phyloP scores from a whole-genome alignment of 2,329 filamentous ascomycete genomes.

The Mycosphaerelloides madeirae region DNA sequence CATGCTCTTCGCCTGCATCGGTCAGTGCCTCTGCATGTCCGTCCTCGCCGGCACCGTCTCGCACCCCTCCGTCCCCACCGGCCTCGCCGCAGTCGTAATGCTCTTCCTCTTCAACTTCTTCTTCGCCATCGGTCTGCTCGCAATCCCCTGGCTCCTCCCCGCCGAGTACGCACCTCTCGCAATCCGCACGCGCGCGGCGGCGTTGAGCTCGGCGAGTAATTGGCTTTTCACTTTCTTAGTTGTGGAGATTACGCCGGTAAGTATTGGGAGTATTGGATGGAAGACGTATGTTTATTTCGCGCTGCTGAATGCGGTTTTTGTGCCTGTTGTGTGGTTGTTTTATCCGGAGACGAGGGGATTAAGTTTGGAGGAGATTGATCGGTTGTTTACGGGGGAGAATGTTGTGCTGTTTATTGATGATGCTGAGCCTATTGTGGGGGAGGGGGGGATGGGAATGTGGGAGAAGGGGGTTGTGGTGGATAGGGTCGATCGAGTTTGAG shows the following conservation, averaged over 20 bases:
- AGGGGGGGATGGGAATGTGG: not conserved
- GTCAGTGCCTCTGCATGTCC: slow-evolving; percentile 41
- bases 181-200: slow-evolving; percentile 91
- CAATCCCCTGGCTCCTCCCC: slow-evolving; percentile 93
- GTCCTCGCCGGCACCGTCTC: slow-evolving; percentile 44
- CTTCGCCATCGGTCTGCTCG: slow-evolving; percentile 31
- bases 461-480: slow-evolving; percentile 9
- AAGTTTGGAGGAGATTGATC: slow-evolving; percentile 50
- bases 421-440: slow-evolving; percentile 9
- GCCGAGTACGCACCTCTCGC: slow-evolving; percentile 91
- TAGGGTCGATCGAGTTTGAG: slow-evolving; percentile 1
- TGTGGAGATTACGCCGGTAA: slow-evolving; percentile 36
- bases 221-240: slow-evolving; percentile 38
- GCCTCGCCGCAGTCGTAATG: slow-evolving; percentile 40
- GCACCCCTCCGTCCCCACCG: slow-evolving; percentile 35
- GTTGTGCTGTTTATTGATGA: slow-evolving; percentile 16
- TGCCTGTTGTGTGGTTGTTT: slow-evolving; percentile 57
- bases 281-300: slow-evolving; percentile 44
- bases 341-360: slow-evolving; percentile 45
- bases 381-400: slow-evolving; percentile 37
- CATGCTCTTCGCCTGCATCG: slow-evolving; percentile 30
- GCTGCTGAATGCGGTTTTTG: slow-evolving; percentile 48
- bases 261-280: slow-evolving; percentile 32
- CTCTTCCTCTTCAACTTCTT: slow-evolving; percentile 37
- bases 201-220: slow-evolving; percentile 68